A percentile compares a stretch with the other conserved stretches of the same genome.
These are phyloP conservation scores for Microbotryum violaceum DNA, from an alignment of 1,284 basidiomycete genomes.

Conservation along the genomic window DNA sequence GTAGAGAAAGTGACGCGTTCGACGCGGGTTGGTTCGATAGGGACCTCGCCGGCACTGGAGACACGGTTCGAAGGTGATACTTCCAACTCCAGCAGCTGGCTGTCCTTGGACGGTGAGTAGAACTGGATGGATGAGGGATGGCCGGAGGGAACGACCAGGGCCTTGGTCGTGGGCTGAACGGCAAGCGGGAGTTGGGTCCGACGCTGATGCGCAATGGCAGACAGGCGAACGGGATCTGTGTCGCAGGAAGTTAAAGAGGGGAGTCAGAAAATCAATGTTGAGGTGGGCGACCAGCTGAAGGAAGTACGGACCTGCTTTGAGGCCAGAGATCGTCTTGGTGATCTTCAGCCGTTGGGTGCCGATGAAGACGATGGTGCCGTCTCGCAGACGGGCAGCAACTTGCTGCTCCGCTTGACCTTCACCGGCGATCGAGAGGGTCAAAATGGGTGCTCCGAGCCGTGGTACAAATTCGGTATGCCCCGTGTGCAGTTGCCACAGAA, in stretches of 20 bases:
- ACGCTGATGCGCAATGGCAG: conserved; percentile 2
- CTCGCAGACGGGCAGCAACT: conserved; percentile 72
- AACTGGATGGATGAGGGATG: conserved; percentile 92
- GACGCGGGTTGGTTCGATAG: conserved; percentile 68
- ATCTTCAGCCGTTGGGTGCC: conserved; percentile 63
- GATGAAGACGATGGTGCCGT: conserved; percentile 75
- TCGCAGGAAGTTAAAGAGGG: background rate
- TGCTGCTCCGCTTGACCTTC: conserved; percentile 64
- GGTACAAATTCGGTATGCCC: conserved; percentile 86
- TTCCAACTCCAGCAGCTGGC: conserved; percentile 77
- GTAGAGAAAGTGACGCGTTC: conserved; percentile 61
- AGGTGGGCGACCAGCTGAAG: conserved; percentile 31
- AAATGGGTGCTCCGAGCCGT: conserved; percentile 74
- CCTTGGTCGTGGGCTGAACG: conserved; percentile 59
- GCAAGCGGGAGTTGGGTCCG: conserved; percentile 52
- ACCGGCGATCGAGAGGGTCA: conserved; percentile 50
- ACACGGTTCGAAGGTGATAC: conserved; percentile 89
- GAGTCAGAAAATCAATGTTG: background rate
- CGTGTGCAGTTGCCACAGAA: conserved; percentile 86
- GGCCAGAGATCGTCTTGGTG: conserved; percentile 64
- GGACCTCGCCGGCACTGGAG: conserved; percentile 70
- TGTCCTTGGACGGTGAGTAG: conserved; percentile 66
- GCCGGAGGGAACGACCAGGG: conserved; percentile 79
- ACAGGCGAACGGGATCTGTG: conserved; percentile 33
- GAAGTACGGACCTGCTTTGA: conserved; percentile 59